A percentile compares a stretch with the other conserved stretches of the same genome.
phyloP scores from a whole-genome alignment of 2,329 filamentous ascomycete species.

The Talaromyces sp. region DNA sequence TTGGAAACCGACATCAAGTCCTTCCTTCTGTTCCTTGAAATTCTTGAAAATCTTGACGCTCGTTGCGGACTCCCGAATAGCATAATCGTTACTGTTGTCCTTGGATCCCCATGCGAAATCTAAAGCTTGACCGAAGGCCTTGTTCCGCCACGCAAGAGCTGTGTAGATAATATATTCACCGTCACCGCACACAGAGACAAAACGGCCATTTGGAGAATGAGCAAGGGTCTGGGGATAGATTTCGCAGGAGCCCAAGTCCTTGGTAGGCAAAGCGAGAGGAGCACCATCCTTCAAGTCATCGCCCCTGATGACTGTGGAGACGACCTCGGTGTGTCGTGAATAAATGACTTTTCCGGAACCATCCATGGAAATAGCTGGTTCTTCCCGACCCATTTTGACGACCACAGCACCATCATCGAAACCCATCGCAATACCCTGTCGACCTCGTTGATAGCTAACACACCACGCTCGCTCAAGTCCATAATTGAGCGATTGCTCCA shows the following conservation, averaged over 20 bases:
- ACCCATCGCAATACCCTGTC: conserved; percentile 90
- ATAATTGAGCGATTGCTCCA: conserved; percentile 95
- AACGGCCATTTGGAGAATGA: conserved; percentile 93
- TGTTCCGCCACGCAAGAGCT: conserved; percentile 92
- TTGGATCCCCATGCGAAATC: conserved; percentile 98
- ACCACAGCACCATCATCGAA: conserved; percentile 98
- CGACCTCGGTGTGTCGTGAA: conserved; percentile 91
- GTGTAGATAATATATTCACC: conserved; percentile 99
- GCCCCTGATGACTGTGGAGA: conserved; percentile 92
- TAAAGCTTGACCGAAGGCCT: conserved; percentile 89
- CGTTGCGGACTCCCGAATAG: conserved; percentile 89
- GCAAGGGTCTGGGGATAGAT: conserved; percentile 92
- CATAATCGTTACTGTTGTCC: conserved; percentile 97
- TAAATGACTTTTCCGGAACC: conserved; percentile 92
- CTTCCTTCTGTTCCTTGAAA: conserved; percentile 86
- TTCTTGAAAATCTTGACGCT: conserved; percentile 98
- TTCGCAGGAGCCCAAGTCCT: conserved; percentile 94
- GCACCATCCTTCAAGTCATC: conserved; percentile 87
- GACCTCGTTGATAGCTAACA: conserved; percentile 90
- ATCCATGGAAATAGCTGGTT: conserved; percentile 98
- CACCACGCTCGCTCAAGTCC: conserved; percentile 96
- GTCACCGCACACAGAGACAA: conserved; percentile 87
- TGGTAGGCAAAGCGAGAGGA: conserved; percentile 79
- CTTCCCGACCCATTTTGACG: conserved; percentile 94
- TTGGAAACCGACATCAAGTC: conserved; percentile 90